Base-by-base conservation (phyloP, 169 alveolate species). In the Plasmodium ovale region DNA sequence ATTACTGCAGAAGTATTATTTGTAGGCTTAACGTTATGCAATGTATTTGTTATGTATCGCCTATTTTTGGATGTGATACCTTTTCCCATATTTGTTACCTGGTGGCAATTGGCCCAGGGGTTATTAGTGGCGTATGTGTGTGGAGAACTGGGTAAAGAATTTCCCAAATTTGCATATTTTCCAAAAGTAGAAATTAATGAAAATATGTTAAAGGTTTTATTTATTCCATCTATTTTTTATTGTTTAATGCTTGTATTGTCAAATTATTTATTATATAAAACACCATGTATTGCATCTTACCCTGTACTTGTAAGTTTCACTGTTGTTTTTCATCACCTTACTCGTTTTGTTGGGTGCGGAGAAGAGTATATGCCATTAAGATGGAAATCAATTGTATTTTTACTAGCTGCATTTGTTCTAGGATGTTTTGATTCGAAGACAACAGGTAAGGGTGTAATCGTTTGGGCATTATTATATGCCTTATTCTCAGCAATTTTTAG, bases 81-180 rank as follows among this genome's bases (percentile, higher is more conserved):
- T 44, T 96, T 91, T 62, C 98, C 98, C 19, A 92, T 97, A 42
- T 95, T 96, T 73, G 97, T 97, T 47, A 97, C 98, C 35, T 97
- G 98, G 97, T 96, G 98, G 96, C 98, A 97, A 72, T 93, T 97
- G 91, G 95, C 97, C 44, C 98, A 95, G 74, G 98, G 98, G 49
- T 92, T 97, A 77, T 60, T 95, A 87, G 93, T 96, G 87, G 98
- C 98, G n/a, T 96, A 96, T 94, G 94, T 96, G 69, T 92, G 96
- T 72, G 98, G 98, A 9, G 98, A 96, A 87, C 90, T 95, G 56
- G 98, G 98, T 7, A 39, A 62, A 27, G 95, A 94, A 54, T 96
- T 85, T 77, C 97, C 97, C 7, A 94, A 95, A 87, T 87, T 95
- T 88, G 96, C 97, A 14, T 95, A 95, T 72, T 95, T 95, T 87